Base-by-base conservation (phyloP, 2,329 filamentous ascomycete species). In the Phialophora expanda region DNA sequence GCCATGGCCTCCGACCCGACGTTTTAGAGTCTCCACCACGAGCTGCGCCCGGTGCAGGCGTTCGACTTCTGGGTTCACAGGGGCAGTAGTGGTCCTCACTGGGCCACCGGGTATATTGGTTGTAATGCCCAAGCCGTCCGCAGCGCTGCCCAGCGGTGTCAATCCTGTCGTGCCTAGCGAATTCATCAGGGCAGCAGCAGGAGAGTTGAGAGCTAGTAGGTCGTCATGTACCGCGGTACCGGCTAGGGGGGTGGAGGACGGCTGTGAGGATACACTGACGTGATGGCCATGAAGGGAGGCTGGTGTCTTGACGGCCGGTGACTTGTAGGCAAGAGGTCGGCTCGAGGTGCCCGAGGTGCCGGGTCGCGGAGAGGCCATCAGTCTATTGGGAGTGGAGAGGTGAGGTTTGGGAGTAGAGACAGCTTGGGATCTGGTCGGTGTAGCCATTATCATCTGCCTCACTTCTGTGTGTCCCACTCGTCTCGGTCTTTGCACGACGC, bases 291-390 rank as follows among this genome's bases (percentile, higher is more conserved):
- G 73, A 5, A 76, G 75, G 12, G 74, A 78, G 24, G 79, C 79
- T 1, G 80, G 80, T 0, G 79, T 82, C 66, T 76, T 78, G 65
- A 76, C 78, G 4, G 79, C 80, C 2, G 80, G 79, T 6, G 80
- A 82, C 69, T 80, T 82, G 64, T 80, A 78, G 17, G 80, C 76
- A 22, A 81, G 72, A 53, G 67, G 58, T 28, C 28, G 78, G 75
- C 75, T 75, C 48, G 76, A 73, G 73, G 80, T 77, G 62, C 78
- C 28, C 75, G 76, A 56, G 24, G 76, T 77, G 30, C 78, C 75
- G 9, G 78, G 79, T 61, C 77, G 78, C 56, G 80, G 80, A 24
- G 80, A 81, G 34, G 80, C 78, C 34, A 78, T 80, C 50, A 79
- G 72, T 66, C 80, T 76, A 22, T 75, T 81, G 26, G 80, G 80